Base-by-base conservation (phyloP, 2,329 filamentous ascomycete genomes). In the Diaporthe sp. region DNA sequence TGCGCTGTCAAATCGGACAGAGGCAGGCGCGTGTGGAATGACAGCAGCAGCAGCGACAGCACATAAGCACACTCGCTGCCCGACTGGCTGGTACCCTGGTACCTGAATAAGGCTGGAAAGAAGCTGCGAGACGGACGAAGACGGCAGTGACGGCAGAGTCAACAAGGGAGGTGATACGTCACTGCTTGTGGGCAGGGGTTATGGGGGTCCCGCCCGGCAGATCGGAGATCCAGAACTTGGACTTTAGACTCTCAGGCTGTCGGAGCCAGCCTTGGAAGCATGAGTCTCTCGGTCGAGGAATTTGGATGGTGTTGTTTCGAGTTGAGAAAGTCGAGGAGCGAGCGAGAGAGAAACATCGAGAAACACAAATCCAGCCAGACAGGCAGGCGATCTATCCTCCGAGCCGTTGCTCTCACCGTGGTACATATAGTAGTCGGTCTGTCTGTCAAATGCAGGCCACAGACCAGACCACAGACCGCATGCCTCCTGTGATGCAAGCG, bases 91-190 rank as follows among this genome's bases (percentile, higher is more conserved):
- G 22, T 65, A 46, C 61, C n/a, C 17, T 51, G 28, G 62, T 68
- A 53, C 44, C 44, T 68, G 62, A 68, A 37, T 39, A 51, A 68
- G 62, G 62, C 62, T 37, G 62, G 44, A 68, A 65, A 51, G 62
- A 37, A 51, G 61, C 28, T 67, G 62, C 62, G 62, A 67, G 44
- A 65, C 39, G 37, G 39, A 62, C 2, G 12, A 13, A 34, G 62
- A 67, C 62, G 62, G 62, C 62, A 68, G 62, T 68, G 62, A 68
- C 62, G 62, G 58, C 58, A 61, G 37, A 68, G 31, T 19, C 46
- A 19, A 53, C 65, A 53, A 39, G 65, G 46, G 34, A 68, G 46
- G 65, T 53, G 65, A 53, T 68, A 68, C 65, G 65, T 68, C 65
- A 68, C 65, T 37, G 31, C 17, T 25, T 65, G 59, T 51, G 61